These are phyloP conservation scores for Botrytis squamosa DNA, from an alignment of 2,329 filamentous ascomycete species.

Conservation along the genomic window DNA sequence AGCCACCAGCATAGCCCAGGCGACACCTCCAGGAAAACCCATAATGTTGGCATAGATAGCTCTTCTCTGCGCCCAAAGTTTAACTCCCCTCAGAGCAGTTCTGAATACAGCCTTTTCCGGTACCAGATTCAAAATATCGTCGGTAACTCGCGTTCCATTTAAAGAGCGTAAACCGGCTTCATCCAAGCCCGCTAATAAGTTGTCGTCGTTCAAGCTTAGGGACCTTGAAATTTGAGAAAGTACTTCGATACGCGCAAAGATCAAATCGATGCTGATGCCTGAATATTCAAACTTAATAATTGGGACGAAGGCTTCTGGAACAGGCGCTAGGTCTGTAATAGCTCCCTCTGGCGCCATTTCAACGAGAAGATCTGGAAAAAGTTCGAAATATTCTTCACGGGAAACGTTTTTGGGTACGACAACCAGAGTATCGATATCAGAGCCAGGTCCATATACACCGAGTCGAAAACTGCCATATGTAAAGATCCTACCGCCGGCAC, in stretches of 20 bases:
- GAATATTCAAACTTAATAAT: slow-evolving; percentile 96
- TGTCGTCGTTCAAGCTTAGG: slow-evolving; percentile 77
- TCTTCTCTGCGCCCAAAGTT: slow-evolving; percentile 90
- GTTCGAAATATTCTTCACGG: slow-evolving; percentile 86
- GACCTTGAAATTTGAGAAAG: slow-evolving; percentile 70
- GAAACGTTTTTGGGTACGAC: slow-evolving; percentile 87
- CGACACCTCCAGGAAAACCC: slow-evolving; percentile 93
- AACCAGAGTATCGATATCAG: slow-evolving; percentile 95
- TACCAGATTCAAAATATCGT: slow-evolving; percentile 85
- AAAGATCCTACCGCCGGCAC: slow-evolving; percentile 88
- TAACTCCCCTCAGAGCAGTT: slow-evolving; percentile 85
- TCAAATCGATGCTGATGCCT: slow-evolving; percentile 91
- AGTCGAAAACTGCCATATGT: slow-evolving; percentile 95
- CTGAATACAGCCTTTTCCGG: slow-evolving; percentile 89
- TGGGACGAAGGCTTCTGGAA: slow-evolving; percentile 88
- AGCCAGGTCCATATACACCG: slow-evolving; percentile 90
- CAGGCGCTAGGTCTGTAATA: slow-evolving; percentile 79
- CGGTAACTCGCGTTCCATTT: slow-evolving; percentile 91
- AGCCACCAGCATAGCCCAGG: slow-evolving; percentile 97
- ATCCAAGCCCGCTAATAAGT: slow-evolving; percentile 79
- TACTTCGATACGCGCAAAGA: slow-evolving; percentile 74
- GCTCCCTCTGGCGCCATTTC: slow-evolving; percentile 74
- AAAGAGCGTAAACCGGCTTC: slow-evolving; percentile 84
- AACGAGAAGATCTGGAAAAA: slow-evolving; percentile 78
- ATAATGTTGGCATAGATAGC: slow-evolving; percentile 96